These are phyloP conservation scores for Pisolithus orientalis DNA, from an alignment of 768 basidiomycete species.

Conservation along the genomic window DNA sequence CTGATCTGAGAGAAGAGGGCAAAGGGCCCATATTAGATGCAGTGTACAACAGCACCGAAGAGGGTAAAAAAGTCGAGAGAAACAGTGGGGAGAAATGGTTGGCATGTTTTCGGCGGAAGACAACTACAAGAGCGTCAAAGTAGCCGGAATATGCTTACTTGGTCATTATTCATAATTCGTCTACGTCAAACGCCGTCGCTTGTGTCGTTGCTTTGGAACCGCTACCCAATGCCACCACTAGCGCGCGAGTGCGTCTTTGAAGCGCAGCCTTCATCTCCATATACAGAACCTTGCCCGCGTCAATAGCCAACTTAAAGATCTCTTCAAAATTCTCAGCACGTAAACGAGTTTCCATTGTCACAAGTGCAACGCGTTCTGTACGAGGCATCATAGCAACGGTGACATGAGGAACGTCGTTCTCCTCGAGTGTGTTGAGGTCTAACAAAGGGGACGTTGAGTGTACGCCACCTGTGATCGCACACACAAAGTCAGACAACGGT, in stretches of 20 bases:
- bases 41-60: slow-evolving; percentile 83
- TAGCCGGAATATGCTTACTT: slow-evolving; percentile 7
- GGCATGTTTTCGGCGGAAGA: slow-evolving; percentile 76
- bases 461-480: slow-evolving; percentile 83
- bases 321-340: slow-evolving; percentile 92
- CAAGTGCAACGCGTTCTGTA: slow-evolving; percentile 78
- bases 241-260: slow-evolving; percentile 48
- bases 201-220: slow-evolving; percentile 28
- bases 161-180: slow-evolving; percentile 24
- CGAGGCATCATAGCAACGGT: slow-evolving; percentile 89
- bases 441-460: slow-evolving; percentile 77
- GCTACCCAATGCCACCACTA: slow-evolving; percentile 58
- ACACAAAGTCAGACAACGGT: slow-evolving; percentile 85
- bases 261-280: slow-evolving; percentile 78
- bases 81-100: slow-evolving; percentile 90
- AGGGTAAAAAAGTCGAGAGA: slow-evolving; percentile 93
- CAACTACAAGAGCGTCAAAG: slow-evolving; percentile 11
- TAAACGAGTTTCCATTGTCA: slow-evolving; percentile 91
- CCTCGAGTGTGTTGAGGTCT: slow-evolving; percentile 85
- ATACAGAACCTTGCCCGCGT: slow-evolving; percentile 73
- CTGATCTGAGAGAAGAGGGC: slow-evolving; percentile 67
- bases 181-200: slow-evolving; percentile 32
- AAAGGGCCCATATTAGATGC: slow-evolving; percentile 76
- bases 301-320: slow-evolving; percentile 70
- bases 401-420: slow-evolving; percentile 82